Evolutionary conservation across 31 red algal species (phyloP).

Genomic region (Asparagopsis taxiformis): DNA sequence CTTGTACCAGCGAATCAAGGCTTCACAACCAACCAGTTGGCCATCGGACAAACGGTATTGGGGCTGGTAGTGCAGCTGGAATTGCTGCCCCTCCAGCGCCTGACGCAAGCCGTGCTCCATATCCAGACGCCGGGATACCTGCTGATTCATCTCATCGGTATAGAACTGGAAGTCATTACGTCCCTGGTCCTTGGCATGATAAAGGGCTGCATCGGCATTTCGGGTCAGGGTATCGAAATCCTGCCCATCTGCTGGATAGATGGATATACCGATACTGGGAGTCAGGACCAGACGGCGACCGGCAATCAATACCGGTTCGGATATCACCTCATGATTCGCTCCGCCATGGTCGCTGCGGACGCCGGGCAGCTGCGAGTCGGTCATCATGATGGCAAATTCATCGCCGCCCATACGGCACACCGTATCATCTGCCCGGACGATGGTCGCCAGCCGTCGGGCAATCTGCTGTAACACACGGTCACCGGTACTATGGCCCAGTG

Average conservation of each 20-base stretch:
- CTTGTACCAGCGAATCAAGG: constrained; percentile 7
- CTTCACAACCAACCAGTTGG: neutral
- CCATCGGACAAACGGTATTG: neutral
- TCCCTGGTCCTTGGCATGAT: neutral
- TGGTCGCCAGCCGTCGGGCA: neutral
- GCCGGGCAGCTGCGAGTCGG: too few relatives aligned
- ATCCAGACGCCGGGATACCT: neutral
- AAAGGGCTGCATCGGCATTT: neutral
- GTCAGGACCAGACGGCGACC: neutral
- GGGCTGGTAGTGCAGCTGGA: constrained; percentile 6
- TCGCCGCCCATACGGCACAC: constrained; percentile 26
- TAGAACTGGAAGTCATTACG: neutral
- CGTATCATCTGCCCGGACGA: neutral
- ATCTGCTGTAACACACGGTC: neutral
- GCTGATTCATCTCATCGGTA: neutral
- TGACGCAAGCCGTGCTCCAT: neutral
- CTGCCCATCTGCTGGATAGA: neutral
- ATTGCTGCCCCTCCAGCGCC: neutral
- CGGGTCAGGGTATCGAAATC: neutral
- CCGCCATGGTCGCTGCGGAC: neutral
- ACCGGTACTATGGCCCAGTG: neutral
- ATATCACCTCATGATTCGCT: neutral
- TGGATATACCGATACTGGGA: neutral
- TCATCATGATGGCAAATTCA: constrained; percentile 15
- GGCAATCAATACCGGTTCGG: neutral